Base-by-base conservation (phyloP, 225 moss, liverwort and hornwort genomes). In the Pseudisothecium myosuroides region DNA sequence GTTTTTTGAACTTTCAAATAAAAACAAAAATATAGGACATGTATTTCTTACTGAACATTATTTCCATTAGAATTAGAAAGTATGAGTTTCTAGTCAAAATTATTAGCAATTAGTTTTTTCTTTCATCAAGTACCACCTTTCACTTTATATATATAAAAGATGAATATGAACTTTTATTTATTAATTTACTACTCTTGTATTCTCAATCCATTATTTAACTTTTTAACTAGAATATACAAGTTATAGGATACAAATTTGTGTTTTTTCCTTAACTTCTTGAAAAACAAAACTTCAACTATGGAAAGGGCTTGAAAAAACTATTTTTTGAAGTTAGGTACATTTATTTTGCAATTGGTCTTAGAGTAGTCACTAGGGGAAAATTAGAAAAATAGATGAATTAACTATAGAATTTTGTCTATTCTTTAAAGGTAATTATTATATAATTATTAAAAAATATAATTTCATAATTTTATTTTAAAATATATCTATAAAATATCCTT, bases 311-410 rank as follows among this genome's bases (percentile, higher is more conserved):
- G 7, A 39, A 23, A 23, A 69, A 69, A n/a, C n/a, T n/a, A 20
- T 0, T 68, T 68, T 31, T n/a, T n/a, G 6, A 68, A 23, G 7
- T 39, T 45, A 10, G 9, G 2, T 28, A 73, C 6, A 45, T 28
- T 17, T 28, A 73, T 73, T 17, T 45, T 45, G 28, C 10, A 73
- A 45, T 45, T 45, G 3, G 28, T 28, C 9, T 43, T 4, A 3
- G 2, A 9, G 8, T 8, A 23, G 2, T 71, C 0, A 43, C 0
- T 26, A 0, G 26, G 2, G 8, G 43, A 43, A 43, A 72, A 15
- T 43, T 43, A 71, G 15, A 3, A 72, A 72, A 27, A 43, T 26
- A 27, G 1, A 2, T 72, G 27, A 72, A 2, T 16, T 43, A 9
- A 43, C 15, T 2, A 43, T 23, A 27, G 9, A 2, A 27, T 15